A percentile compares a stretch with the other conserved stretches of the same genome.
Conservation (phyloP, 1,139 yeast genomes). For the Pichia cactophila region DNA sequence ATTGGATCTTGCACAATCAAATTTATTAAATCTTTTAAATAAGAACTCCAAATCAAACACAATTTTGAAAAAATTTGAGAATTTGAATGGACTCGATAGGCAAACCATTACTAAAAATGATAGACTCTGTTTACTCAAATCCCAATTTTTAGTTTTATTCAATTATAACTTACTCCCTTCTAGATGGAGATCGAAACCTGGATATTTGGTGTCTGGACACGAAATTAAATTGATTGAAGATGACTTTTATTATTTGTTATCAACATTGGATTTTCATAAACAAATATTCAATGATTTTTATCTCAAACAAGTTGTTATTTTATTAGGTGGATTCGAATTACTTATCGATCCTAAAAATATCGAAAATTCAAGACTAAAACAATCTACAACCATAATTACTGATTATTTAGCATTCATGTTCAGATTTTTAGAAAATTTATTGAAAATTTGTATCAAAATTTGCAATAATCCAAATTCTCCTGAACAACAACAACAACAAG, state of each 20-base stretch:
- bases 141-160: constrained; percentile 25
- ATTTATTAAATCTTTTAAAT: constrained; percentile 29
- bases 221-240: constrained; percentile 29
- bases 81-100: constrained; percentile 20
- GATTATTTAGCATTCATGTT: constrained; percentile 28
- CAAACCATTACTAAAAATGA: constrained; percentile 27
- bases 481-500: background rate
- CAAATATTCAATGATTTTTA: constrained; percentile 26
- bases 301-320: constrained; percentile 27
- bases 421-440: constrained; percentile 26
- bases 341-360: constrained; percentile 22
- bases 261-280: constrained; percentile 24
- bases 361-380: constrained; percentile 15
- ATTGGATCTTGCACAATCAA: constrained; percentile 35
- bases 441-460: constrained; percentile 20
- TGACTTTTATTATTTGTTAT: constrained; percentile 26
- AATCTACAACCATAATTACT: constrained; percentile 20
- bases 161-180: constrained; percentile 25
- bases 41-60: constrained; percentile 22
- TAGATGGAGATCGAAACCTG: constrained; percentile 28
- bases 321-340: constrained; percentile 28
- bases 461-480: constrained; percentile 14
- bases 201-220: constrained; percentile 26
- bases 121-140: constrained; percentile 24
- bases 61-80: constrained; percentile 23